Evolutionary conservation across 768 basidiomycete genomes (phyloP), one percentile per base, ranked within the genome.

Genomic region (Dioszegia aurantiaca): DNA sequence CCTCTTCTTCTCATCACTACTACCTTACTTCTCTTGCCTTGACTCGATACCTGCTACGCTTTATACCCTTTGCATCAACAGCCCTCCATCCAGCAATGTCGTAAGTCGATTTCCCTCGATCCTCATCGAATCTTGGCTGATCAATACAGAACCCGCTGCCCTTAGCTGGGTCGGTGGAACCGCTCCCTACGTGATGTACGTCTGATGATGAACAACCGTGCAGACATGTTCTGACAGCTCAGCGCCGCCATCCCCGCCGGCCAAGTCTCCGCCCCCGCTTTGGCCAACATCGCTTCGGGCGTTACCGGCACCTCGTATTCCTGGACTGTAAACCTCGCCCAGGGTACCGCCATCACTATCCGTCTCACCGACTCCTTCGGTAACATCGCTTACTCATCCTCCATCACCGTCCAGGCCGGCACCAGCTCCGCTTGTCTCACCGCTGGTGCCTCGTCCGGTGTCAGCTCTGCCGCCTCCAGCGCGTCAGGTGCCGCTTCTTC

Each of bases 231-330:
- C n/a, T n/a, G n/a, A n/a, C n/a, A n/a, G n/a, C 33, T 33, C 53
- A 70, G 69, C 36, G 63, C 62, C 69, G 69, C 89, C 59, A 78
- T 81, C 58, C 71, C 71, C 53, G 71, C 64, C 40, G 67, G 66
- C 39, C 64, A 73, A 43, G 56, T 64, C 26, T 58, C 62, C 28
- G 68, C 69, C 33, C 60, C 71, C 17, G 67, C 69, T 28, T 55
- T 73, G 53, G 53, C 41, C n/a, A 64, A 59, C 31, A 58, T 69
- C 47, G 43, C 39, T 51, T 47, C 49, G 30, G 14, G 14, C 33
- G 53, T 57, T 24, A 33, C 31, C 19, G 48, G 47, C n/a, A 63
- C 30, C 59, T 48, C 59, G 8, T 51, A 55, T 59, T 66, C 71
- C 14, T 73, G 71, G 71, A 67, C 39, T 37, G 68, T 67, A 47